Conservation (phyloP, 306 rosid species). For the Rubus idaeus region DNA sequence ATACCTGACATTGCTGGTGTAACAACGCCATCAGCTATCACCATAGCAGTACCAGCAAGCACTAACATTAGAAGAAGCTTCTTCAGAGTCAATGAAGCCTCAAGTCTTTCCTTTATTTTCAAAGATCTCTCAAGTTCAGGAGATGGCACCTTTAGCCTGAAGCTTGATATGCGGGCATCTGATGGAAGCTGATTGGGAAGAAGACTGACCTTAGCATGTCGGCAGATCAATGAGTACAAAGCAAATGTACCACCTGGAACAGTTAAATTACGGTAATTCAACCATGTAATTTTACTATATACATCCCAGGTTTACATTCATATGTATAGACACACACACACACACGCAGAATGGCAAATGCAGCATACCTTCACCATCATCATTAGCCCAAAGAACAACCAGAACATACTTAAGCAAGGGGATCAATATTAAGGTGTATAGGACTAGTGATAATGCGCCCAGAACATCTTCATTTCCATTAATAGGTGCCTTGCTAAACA, state of each 20-base stretch:
- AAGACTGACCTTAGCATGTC: slow-evolving; percentile 98
- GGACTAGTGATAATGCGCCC: slow-evolving; percentile 88
- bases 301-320: neutral
- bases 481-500: slow-evolving; percentile 93
- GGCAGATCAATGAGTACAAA: slow-evolving; percentile 94
- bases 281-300: neutral
- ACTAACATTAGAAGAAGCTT: slow-evolving; percentile 78
- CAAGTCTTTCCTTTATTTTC: slow-evolving; percentile 90
- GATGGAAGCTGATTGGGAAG: slow-evolving; percentile 97
- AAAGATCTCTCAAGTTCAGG: slow-evolving; percentile 96
- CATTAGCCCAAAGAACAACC: slow-evolving; percentile 95
- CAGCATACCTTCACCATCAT: slow-evolving; percentile 88
- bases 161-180: slow-evolving; percentile 92
- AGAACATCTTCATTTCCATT: slow-evolving; percentile 79
- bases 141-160: slow-evolving; percentile 94
- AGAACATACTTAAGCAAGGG: slow-evolving; percentile 90
- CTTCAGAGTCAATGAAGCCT: slow-evolving; percentile 77
- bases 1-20: slow-evolving; percentile 95
- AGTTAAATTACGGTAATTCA: slow-evolving; percentile 18
- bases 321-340: neutral
- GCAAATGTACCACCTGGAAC: slow-evolving; percentile 98
- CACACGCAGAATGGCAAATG: neutral
- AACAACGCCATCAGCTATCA: slow-evolving; percentile 95
- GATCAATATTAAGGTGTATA: slow-evolving; percentile 89
- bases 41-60: slow-evolving; percentile 99